Percentiles rank a stretch among this genome's conserved stretches.
phyloP scores from a whole-genome alignment of 805 yeast species.

The Metschnikowia peoriensis region DNA sequence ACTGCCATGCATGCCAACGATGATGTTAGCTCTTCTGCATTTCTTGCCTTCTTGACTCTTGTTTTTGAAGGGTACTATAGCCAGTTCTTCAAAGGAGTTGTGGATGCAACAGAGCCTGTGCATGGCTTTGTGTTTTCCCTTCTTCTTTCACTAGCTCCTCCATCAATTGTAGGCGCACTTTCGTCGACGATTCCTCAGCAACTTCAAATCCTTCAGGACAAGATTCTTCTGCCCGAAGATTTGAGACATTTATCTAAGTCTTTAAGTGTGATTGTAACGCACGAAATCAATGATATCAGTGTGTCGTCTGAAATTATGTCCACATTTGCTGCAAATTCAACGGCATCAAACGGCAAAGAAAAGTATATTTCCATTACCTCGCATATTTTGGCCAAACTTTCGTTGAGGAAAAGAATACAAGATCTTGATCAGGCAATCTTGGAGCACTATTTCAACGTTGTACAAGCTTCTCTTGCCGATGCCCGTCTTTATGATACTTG shows the following conservation, averaged over 20 bases:
- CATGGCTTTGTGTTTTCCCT: slow-evolving; percentile 39
- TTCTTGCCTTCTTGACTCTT: slow-evolving; percentile 25
- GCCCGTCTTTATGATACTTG: slow-evolving; percentile 24
- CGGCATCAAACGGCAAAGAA: slow-evolving; percentile 17
- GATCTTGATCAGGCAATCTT: slow-evolving; percentile 15
- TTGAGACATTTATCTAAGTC: slow-evolving; percentile 38
- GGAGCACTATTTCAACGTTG: slow-evolving; percentile 10
- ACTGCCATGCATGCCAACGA: slow-evolving; percentile 16
- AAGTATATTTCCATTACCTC: slow-evolving; percentile 36
- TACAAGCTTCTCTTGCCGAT: slow-evolving; percentile 21
- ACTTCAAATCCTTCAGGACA: slow-evolving; percentile 23
- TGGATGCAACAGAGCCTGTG: slow-evolving; percentile 21
- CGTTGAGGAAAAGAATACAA: slow-evolving; percentile 24
- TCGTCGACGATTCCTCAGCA: slow-evolving; percentile 21
- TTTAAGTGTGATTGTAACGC: slow-evolving; percentile 51
- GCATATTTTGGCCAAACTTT: slow-evolving; percentile 47
- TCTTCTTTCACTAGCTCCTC: slow-evolving; percentile 33
- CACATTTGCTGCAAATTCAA: slow-evolving; percentile 4
- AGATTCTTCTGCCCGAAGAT: slow-evolving; percentile 22
- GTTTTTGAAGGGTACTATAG: slow-evolving; percentile 37
- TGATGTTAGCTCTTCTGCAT: slow-evolving; percentile 9
- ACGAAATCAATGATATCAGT: slow-evolving; percentile 23
- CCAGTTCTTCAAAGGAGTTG: slow-evolving; percentile 16
- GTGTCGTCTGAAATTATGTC: slow-evolving; percentile 1
- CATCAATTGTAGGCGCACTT: slow-evolving; percentile 23